Conservation (phyloP, 768 basidiomycete species). For the Ramaria sp. region DNA sequence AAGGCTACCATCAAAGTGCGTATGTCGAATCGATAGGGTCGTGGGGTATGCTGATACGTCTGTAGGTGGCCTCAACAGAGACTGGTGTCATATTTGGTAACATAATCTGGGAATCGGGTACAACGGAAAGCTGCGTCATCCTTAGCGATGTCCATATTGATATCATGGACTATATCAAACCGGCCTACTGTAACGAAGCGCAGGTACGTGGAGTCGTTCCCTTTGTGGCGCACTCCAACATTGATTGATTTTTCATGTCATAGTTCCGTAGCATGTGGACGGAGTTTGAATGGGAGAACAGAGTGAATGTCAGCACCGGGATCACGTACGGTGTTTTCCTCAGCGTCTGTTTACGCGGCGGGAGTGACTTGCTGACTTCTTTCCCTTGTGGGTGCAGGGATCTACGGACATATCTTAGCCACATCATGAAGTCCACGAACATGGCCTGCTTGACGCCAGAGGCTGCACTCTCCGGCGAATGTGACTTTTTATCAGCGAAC, state of each 20-base stretch:
- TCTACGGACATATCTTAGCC: constrained; percentile 80
- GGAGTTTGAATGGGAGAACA: constrained; percentile 99
- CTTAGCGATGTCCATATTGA: constrained; percentile 97
- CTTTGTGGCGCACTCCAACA: neutral
- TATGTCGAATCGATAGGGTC: neutral
- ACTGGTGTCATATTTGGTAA: constrained; percentile 98
- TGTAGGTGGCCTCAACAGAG: constrained; percentile 82
- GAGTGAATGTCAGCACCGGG: constrained; percentile 83
- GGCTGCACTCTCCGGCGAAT: constrained; percentile 81
- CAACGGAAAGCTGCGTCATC: constrained; percentile 86
- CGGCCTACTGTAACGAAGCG: constrained; percentile 89
- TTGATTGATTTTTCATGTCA: neutral
- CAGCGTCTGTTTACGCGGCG: neutral
- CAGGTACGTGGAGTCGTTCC: constrained; percentile 43
- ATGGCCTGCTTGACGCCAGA: constrained; percentile 95
- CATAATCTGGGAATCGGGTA: constrained; percentile 88
- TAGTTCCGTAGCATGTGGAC: constrained; percentile 99
- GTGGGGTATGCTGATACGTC: neutral
- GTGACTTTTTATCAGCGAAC: constrained; percentile 94
- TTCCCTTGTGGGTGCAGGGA: constrained; percentile 34
- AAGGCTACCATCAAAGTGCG: constrained; percentile 91
- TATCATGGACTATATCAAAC: constrained; percentile 98
- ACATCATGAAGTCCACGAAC: constrained; percentile 95
- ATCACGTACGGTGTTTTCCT: constrained; percentile 50
- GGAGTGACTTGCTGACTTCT: neutral